These are phyloP conservation scores for Backusella australiensis DNA, from an alignment of 192 early-diverging fungal genomes.

Conservation along the genomic window DNA sequence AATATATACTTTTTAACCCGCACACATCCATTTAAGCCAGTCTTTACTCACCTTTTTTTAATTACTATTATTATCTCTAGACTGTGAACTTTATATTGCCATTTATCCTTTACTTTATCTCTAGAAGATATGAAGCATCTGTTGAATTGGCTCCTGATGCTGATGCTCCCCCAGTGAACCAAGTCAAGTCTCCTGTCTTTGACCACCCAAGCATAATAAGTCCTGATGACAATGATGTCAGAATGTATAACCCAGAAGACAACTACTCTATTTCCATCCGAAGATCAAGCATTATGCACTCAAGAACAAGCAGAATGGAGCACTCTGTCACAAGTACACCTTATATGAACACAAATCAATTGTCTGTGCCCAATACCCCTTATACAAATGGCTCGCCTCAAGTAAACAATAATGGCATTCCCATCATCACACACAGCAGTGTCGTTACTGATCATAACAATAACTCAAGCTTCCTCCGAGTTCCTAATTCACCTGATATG, in stretches of 20 bases:
- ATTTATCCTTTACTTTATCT: conserved; percentile 63
- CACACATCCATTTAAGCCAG: neutral
- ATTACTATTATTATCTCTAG: conserved; percentile 10
- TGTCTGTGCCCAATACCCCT: neutral
- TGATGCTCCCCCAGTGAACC: neutral
- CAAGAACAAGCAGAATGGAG: conserved; percentile 17
- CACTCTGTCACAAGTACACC: neutral
- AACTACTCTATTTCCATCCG: conserved; percentile 21
- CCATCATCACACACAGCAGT: neutral
- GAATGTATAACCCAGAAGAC: conserved; percentile 28
- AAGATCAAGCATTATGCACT: conserved; percentile 19
- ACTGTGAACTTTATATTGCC: conserved; percentile 68
- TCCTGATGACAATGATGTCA: conserved; percentile 16
- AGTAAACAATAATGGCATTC: neutral
- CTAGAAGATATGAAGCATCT: conserved; percentile 34
- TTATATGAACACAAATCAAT: neutral
- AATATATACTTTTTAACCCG: neutral
- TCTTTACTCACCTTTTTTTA: neutral
- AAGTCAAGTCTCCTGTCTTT: conserved; percentile 1
- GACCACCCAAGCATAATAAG: neutral
- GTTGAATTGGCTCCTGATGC: conserved; percentile 17
- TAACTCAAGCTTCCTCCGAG: neutral
- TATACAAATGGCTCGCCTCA: neutral
- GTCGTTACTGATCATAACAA: neutral
- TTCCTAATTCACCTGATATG: neutral